Conservation (phyloP, 768 basidiomycete genomes). For the Macrolepiota albuminosa region DNA sequence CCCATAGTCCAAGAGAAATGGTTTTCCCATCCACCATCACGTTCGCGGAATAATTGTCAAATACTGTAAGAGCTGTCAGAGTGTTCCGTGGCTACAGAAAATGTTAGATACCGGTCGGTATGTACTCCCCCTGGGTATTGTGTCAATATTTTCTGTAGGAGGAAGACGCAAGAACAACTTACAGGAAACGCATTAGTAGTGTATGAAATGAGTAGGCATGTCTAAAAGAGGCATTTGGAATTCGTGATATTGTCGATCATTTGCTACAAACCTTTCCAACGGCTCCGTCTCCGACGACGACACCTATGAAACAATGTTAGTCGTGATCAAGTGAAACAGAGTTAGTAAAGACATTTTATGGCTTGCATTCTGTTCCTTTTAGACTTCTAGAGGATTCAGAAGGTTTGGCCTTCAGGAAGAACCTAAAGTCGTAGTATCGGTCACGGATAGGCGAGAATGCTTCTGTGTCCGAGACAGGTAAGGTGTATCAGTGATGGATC, state of each 20-base stretch:
- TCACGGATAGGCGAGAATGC: slow-evolving; percentile 11
- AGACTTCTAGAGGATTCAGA: slow-evolving; percentile 16
- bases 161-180: slow-evolving; percentile 27
- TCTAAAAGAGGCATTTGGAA: slow-evolving; percentile 46
- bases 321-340: slow-evolving; percentile 14
- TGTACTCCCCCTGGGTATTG: slow-evolving; percentile 79
- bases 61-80: slow-evolving; percentile 49
- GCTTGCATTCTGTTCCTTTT: slow-evolving; percentile 65
- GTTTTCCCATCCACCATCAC: slow-evolving; percentile 99
- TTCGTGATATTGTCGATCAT: slow-evolving; percentile 7
- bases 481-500: slow-evolving; percentile 5
- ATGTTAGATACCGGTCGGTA: slow-evolving; percentile 70
- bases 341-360: slow-evolving; percentile 69
- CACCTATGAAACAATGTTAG: slow-evolving; percentile 56
- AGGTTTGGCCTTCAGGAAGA: slow-evolving; percentile 13
- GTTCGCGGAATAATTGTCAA: slow-evolving; percentile 98
- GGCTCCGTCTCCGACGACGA: slow-evolving; percentile 98
- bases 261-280: slow-evolving; percentile 80
- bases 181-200: slow-evolving; percentile 98
- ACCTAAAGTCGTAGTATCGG: slow-evolving; percentile 19
- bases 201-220: slow-evolving; percentile 98
- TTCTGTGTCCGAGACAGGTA: slow-evolving; percentile 12
- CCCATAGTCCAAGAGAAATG: slow-evolving; percentile 97
- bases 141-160: slow-evolving; percentile 14
- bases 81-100: background rate